phyloP scores from a whole-genome alignment of 2,329 filamentous ascomycete genomes.

The Aspergillus viridinutans region DNA sequence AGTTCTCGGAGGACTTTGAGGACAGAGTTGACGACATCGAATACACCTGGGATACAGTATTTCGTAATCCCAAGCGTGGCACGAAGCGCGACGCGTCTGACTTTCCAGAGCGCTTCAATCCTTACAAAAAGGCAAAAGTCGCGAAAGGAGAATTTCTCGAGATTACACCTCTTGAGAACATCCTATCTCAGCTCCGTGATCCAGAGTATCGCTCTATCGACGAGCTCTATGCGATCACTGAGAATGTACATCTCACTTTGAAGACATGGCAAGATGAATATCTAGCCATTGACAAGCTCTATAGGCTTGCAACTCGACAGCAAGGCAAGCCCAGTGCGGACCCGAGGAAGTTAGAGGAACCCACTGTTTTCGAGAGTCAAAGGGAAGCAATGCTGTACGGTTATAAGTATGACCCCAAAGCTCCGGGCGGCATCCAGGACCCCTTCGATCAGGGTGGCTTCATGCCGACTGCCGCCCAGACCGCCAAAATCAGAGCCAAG shows the following conservation, averaged over 20 bases:
- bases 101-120: constrained; percentile 24
- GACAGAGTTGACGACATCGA: constrained; percentile 27
- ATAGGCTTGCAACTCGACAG: constrained; percentile 45
- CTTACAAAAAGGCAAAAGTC: constrained; percentile 30
- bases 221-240: constrained; percentile 53
- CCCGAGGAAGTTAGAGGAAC: constrained; percentile 49
- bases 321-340: constrained; percentile 47
- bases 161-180: constrained; percentile 32
- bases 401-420: constrained; percentile 53
- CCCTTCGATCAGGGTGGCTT: constrained; percentile 53
- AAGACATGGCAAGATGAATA: constrained; percentile 58
- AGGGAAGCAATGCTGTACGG: constrained; percentile 60
- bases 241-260: constrained; percentile 51
- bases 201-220: constrained; percentile 44
- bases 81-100: constrained; percentile 28
- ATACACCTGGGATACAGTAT: constrained; percentile 29
- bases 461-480: constrained; percentile 40
- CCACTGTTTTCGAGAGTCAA: constrained; percentile 53
- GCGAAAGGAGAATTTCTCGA: constrained; percentile 35
- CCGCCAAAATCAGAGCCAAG: constrained; percentile 37
- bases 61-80: constrained; percentile 26
- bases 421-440: constrained; percentile 49
- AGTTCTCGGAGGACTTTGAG: constrained; percentile 33
- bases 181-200: constrained; percentile 33
- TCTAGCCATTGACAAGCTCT: constrained; percentile 48